Conservation (phyloP, 2,329 filamentous ascomycete genomes). For the Verticillium dahliae region DNA sequence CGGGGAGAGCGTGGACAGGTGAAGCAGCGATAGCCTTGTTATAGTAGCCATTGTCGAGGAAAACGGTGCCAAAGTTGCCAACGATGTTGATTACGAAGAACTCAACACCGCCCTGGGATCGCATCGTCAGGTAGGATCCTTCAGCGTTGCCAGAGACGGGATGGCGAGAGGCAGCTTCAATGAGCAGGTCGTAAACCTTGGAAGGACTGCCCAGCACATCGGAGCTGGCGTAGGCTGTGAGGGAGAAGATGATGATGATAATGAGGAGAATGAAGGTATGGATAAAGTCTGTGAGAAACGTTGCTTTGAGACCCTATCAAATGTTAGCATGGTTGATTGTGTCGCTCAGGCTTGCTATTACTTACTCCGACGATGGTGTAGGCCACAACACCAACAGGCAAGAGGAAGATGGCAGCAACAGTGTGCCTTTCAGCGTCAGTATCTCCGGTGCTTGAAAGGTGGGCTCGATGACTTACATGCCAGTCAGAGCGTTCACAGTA, state of each 20-base stretch:
- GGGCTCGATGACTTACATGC: constrained; percentile 12
- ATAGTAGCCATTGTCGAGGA: constrained; percentile 74
- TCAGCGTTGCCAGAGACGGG: constrained; percentile 68
- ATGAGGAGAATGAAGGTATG: constrained; percentile 72
- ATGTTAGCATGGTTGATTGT: background rate
- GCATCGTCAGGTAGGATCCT: constrained; percentile 76
- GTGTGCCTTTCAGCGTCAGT: constrained; percentile 5
- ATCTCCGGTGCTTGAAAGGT: background rate
- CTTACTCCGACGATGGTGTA: constrained; percentile 48
- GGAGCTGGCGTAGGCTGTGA: constrained; percentile 67
- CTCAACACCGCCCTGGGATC: constrained; percentile 54
- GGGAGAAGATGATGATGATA: constrained; percentile 71
- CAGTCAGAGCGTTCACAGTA: constrained; percentile 45
- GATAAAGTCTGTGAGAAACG: constrained; percentile 70
- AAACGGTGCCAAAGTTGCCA: constrained; percentile 69
- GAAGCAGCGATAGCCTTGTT: constrained; percentile 80
- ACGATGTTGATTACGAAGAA: constrained; percentile 83
- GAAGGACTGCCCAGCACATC: constrained; percentile 61
- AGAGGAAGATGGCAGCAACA: constrained; percentile 75
- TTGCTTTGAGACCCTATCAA: constrained; percentile 61
- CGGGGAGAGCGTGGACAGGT: constrained; percentile 71
- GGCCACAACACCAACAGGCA: constrained; percentile 70
- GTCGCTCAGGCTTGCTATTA: background rate
- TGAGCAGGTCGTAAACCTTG: constrained; percentile 65
- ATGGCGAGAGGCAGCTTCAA: constrained; percentile 55